Evolutionary conservation across 139 green algal genomes (phyloP).

Genomic region (Closterium sp.): DNA sequence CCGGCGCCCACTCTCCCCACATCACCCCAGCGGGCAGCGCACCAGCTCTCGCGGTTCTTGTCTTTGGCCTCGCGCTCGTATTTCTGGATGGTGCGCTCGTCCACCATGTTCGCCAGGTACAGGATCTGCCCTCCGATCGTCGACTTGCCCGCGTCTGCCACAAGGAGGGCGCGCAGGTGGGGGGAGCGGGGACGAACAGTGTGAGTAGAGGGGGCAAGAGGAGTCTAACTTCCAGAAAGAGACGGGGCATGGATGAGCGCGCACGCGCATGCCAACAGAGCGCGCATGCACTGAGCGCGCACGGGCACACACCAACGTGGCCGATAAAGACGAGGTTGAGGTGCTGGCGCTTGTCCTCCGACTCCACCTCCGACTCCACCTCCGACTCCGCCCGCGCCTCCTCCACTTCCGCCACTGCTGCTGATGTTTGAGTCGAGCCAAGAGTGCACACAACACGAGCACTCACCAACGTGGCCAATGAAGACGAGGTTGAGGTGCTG

Average conservation of each 20-base stretch:
- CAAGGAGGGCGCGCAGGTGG: not conserved
- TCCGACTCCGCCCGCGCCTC: too few relatives aligned
- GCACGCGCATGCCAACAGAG: not conserved
- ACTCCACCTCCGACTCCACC: conserved; percentile 24
- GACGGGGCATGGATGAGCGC: too few relatives aligned
- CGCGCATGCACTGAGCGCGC: conserved; percentile 1
- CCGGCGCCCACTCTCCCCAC: too few relatives aligned
- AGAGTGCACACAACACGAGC: too few relatives aligned
- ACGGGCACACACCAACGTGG: conserved; percentile 72
- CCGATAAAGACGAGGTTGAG: conserved; percentile 99
- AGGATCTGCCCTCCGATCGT: conserved; percentile 97
- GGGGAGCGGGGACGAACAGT: not conserved
- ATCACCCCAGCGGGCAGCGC: too few relatives aligned
- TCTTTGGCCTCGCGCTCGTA: conserved; percentile 99
- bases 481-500: conserved; percentile 99
- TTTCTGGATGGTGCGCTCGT: conserved; percentile 98
- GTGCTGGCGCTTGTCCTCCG: conserved; percentile 75
- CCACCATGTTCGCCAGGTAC: conserved; percentile 73
- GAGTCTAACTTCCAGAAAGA: too few relatives aligned
- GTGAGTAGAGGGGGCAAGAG: not conserved
- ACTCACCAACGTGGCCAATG: conserved; percentile 92
- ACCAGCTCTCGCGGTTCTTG: conserved; percentile 89
- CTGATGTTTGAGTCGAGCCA: too few relatives aligned
- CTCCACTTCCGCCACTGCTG: not conserved
- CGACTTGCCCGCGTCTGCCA: conserved; percentile 90